These are phyloP conservation scores for Podila epicladia DNA, from an alignment of 192 early-diverging fungal genomes.

Conservation along the genomic window DNA sequence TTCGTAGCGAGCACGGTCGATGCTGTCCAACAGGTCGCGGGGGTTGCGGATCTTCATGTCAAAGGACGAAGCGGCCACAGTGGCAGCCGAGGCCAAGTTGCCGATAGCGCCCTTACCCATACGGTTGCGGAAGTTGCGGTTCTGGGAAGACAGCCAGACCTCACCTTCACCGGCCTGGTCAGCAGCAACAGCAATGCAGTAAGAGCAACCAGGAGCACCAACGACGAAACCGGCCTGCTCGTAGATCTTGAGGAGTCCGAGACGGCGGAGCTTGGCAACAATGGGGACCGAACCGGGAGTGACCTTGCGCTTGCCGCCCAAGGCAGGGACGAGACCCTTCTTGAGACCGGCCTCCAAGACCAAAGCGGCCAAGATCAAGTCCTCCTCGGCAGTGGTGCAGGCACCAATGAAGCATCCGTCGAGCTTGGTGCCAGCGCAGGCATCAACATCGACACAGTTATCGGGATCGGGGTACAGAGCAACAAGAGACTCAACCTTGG, in stretches of 20 bases:
- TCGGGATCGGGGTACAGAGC: slow-evolving; percentile 81
- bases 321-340: slow-evolving; percentile 69
- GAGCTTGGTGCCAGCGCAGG: slow-evolving; percentile 68
- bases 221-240: slow-evolving; percentile 78
- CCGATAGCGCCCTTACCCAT: slow-evolving; percentile 86
- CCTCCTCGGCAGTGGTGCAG: slow-evolving; percentile 86
- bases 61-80: slow-evolving; percentile 82
- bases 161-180: slow-evolving; percentile 82
- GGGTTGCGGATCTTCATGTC: slow-evolving; percentile 79
- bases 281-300: slow-evolving; percentile 84
- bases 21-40: slow-evolving; percentile 68
- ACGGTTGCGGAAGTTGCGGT: slow-evolving; percentile 87
- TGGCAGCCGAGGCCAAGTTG: slow-evolving; percentile 81
- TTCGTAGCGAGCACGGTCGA: slow-evolving; percentile 70
- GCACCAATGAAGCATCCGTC: slow-evolving; percentile 87
- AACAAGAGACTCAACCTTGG: slow-evolving; percentile 73
- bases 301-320: slow-evolving; percentile 73
- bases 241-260: slow-evolving; percentile 80
- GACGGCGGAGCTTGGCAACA: slow-evolving; percentile 76
- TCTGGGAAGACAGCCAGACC: slow-evolving; percentile 86
- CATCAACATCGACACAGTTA: slow-evolving; percentile 73
- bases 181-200: slow-evolving; percentile 84
- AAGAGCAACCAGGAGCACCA: slow-evolving; percentile 83
- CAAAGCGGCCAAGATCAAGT: slow-evolving; percentile 79
- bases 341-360: slow-evolving; percentile 80